Percentiles rank a stretch among this genome's conserved stretches.
Conservation (phyloP, 805 yeast species). For the Candida ipomoeae region DNA sequence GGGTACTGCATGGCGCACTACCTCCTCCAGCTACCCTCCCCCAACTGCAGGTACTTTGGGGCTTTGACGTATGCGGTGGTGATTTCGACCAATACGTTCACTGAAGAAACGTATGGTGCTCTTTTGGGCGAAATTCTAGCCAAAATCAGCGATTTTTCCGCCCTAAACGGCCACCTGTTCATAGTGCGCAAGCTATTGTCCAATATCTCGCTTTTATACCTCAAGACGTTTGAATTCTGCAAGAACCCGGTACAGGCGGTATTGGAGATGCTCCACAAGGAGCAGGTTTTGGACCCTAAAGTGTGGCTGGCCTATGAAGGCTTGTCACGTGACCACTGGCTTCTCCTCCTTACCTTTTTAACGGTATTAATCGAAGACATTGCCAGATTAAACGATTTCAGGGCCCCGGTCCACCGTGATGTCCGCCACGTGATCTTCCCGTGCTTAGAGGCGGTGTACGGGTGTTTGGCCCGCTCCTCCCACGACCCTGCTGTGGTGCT, state of each 20-base stretch:
- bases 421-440: slow-evolving; percentile 35
- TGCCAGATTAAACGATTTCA: slow-evolving; percentile 27
- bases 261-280: not conserved
- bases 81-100: slow-evolving; percentile 33
- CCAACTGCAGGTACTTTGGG: slow-evolving; percentile 68
- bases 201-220: slow-evolving; percentile 47
- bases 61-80: slow-evolving; percentile 74
- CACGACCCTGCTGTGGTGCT: not conserved
- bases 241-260: slow-evolving; percentile 30
- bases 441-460: slow-evolving; percentile 16
- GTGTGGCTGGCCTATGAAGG: not conserved
- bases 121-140: slow-evolving; percentile 8
- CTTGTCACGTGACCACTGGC: slow-evolving; percentile 2
- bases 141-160: slow-evolving; percentile 3
- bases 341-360: slow-evolving; percentile 29
- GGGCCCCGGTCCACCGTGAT: slow-evolving; percentile 32
- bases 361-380: slow-evolving; percentile 53
- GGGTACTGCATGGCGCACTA: slow-evolving; percentile 58
- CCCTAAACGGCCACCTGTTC: slow-evolving; percentile 18
- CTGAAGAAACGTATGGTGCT: slow-evolving; percentile 9
- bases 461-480: slow-evolving; percentile 13
- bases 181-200: slow-evolving; percentile 59
- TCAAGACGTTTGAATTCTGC: slow-evolving; percentile 37
- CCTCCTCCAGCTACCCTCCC: slow-evolving; percentile 40
- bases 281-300: not conserved